Percentiles rank a stretch among this genome's conserved stretches.
These are phyloP conservation scores for Scorias spongiosa DNA, from an alignment of 2,329 filamentous ascomycete genomes.

Conservation along the genomic window DNA sequence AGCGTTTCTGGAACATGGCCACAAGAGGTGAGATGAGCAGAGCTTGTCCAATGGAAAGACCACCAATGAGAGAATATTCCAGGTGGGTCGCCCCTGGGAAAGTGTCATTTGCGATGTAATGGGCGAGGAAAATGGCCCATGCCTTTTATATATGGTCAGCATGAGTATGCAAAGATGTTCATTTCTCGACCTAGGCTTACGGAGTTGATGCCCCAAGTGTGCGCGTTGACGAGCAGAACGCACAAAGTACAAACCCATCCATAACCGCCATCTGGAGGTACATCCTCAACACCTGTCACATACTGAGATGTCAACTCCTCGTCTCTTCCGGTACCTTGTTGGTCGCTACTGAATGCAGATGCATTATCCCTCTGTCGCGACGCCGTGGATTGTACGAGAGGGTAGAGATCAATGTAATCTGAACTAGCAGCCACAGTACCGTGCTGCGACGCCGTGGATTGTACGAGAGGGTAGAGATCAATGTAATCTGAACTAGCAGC, in stretches of 20 bases:
- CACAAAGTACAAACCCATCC: slow-evolving; percentile 36
- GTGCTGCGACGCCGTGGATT: neutral
- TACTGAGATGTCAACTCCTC: slow-evolving; percentile 1
- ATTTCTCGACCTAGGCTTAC: slow-evolving; percentile 8
- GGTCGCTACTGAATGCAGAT: neutral
- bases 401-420: neutral
- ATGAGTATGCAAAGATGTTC: slow-evolving; percentile 28
- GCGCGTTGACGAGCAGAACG: slow-evolving; percentile 26
- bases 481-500: neutral
- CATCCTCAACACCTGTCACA: slow-evolving; percentile 13
- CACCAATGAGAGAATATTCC: slow-evolving; percentile 61
- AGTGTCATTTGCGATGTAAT: slow-evolving; percentile 48
- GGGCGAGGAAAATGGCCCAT: slow-evolving; percentile 55
- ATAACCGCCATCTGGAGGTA: slow-evolving; percentile 45
- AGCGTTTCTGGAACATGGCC: slow-evolving; percentile 41
- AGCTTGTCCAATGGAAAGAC: slow-evolving; percentile 48
- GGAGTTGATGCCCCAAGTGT: slow-evolving; percentile 32
- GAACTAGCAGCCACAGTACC: too few relatives aligned
- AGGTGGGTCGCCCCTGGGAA: slow-evolving; percentile 48
- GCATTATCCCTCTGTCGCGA: neutral
- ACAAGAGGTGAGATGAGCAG: slow-evolving; percentile 51
- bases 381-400: neutral
- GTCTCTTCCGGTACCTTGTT: neutral
- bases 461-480: neutral
- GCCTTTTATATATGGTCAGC: slow-evolving; percentile 12